A percentile compares a stretch with the other conserved stretches of the same genome.
These are phyloP conservation scores for Acorus calamus DNA, from an alignment of 106 monocot genomes.

Conservation along the genomic window DNA sequence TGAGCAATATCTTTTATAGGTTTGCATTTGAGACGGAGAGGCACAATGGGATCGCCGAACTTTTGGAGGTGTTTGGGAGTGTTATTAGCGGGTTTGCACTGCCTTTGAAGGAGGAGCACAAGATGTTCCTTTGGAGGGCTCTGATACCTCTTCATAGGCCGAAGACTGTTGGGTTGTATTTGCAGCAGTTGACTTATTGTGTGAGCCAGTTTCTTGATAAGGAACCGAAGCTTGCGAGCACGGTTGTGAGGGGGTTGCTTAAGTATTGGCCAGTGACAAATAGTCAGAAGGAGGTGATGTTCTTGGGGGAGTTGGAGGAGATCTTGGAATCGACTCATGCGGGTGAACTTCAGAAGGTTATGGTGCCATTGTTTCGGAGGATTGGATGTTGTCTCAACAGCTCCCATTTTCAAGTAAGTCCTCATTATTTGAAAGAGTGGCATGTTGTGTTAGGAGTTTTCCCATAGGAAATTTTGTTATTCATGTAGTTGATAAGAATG, in stretches of 20 bases:
- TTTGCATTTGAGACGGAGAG: conserved; percentile 45
- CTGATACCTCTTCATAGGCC: conserved; percentile 48
- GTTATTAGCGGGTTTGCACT: conserved; percentile 51
- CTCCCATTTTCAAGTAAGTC: conserved; percentile 45
- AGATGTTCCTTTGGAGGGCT: conserved; percentile 36
- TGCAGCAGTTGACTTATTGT: conserved; percentile 42
- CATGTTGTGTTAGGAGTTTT: too few relatives aligned
- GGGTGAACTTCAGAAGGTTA: conserved; percentile 41
- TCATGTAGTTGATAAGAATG: too few relatives aligned
- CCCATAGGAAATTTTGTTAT: too few relatives aligned
- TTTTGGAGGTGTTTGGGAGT: conserved; percentile 48
- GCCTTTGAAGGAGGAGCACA: conserved; percentile 55
- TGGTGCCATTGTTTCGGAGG: conserved; percentile 39
- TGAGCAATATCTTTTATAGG: conserved; percentile 43
- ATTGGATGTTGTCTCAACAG: conserved; percentile 43
- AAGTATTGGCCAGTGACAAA: conserved; percentile 57
- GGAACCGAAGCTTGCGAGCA: conserved; percentile 35
- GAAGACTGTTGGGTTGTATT: conserved; percentile 28
- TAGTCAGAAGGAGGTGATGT: conserved; percentile 56
- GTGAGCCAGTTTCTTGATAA: conserved; percentile 46
- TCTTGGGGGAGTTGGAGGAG: conserved; percentile 48
- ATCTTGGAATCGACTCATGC: conserved; percentile 30
- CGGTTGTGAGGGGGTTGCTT: conserved; percentile 40
- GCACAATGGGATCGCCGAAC: conserved; percentile 49
- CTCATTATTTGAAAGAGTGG: too few relatives aligned